These are phyloP conservation scores for Aureobasidium subglaciale DNA, from an alignment of 2,329 filamentous ascomycete species.

Conservation along the genomic window DNA sequence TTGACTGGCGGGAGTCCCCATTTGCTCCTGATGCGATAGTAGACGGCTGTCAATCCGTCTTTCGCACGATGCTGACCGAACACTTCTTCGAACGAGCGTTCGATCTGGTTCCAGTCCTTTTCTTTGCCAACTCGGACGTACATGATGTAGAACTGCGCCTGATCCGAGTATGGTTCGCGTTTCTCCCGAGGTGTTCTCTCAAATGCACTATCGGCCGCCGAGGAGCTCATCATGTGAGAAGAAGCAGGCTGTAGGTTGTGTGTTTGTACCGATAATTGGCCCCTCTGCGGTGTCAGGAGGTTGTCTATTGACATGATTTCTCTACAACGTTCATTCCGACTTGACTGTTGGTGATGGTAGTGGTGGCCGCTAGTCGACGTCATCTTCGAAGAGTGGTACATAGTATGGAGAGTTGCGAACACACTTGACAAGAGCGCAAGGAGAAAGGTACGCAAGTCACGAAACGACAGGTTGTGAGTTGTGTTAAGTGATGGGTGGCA, in stretches of 20 bases:
- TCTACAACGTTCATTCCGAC: conserved; percentile 6
- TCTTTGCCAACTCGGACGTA: conserved; percentile 20
- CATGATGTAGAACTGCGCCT: conserved; percentile 30
- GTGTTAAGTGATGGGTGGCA: background rate
- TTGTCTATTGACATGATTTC: conserved; percentile 15
- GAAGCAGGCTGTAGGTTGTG: background rate
- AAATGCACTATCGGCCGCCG: conserved; percentile 1
- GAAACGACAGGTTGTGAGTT: background rate
- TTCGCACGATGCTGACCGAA: conserved; percentile 21
- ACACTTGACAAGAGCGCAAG: background rate
- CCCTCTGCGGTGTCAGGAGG: conserved; percentile 5
- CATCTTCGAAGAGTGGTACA: conserved; percentile 1
- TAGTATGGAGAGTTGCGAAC: background rate
- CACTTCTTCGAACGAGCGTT: conserved; percentile 17
- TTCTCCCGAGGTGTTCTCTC: conserved; percentile 12
- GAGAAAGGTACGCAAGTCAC: background rate
- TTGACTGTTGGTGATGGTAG: conserved; percentile 6
- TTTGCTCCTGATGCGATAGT: conserved; percentile 28
- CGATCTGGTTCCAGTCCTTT: conserved; percentile 19
- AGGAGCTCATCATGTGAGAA: background rate
- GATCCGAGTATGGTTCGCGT: conserved; percentile 25
- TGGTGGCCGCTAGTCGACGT: background rate
- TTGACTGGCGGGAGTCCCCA: conserved; percentile 29
- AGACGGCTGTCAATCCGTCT: conserved; percentile 28
- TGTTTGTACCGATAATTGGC: background rate